Evolutionary conservation across 306 rosid species (phyloP).

Genomic region (Cucurbita ficifolia): DNA sequence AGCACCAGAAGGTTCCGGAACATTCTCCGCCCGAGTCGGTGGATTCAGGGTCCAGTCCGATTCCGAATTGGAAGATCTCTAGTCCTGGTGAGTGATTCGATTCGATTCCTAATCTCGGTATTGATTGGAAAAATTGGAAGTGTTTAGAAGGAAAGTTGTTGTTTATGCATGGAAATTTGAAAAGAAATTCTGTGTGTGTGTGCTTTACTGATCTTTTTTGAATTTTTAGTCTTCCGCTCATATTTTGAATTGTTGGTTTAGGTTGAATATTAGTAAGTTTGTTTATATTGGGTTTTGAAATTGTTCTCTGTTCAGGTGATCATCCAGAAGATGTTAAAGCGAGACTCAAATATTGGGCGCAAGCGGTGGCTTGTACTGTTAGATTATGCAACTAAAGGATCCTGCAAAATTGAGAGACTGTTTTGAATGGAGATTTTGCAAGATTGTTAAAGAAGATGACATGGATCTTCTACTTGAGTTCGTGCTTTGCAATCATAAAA

Average conservation of each 20-base stretch:
- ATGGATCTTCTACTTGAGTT: constrained; percentile 1
- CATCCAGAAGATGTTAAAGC: constrained; percentile 89
- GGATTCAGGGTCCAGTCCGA: constrained; percentile 26
- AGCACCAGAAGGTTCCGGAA: constrained; percentile 30
- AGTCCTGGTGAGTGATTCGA: constrained; percentile 43
- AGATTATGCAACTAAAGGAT: constrained; percentile 45
- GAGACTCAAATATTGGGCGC: constrained; percentile 87
- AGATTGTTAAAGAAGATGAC: not conserved
- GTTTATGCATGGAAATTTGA: not conserved
- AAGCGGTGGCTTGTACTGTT: constrained; percentile 82
- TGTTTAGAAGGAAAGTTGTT: not conserved
- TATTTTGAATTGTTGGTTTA: not conserved
- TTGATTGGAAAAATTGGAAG: not conserved
- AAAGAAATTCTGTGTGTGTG: not conserved
- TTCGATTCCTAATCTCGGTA: not conserved
- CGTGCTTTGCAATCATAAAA: not conserved
- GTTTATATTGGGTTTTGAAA: not conserved
- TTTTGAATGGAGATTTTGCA: not conserved
- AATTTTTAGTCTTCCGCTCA: not conserved
- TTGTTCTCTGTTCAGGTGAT: constrained; percentile 41
- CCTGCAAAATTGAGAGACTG: not conserved
- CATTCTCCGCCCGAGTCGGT: constrained; percentile 2
- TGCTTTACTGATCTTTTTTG: not conserved
- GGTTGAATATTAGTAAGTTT: not conserved
- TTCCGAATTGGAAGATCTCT: constrained; percentile 80